These are phyloP conservation scores for Fonsecaea pedrosoi DNA, from an alignment of 2,329 filamentous ascomycete genomes.

Conservation along the genomic window DNA sequence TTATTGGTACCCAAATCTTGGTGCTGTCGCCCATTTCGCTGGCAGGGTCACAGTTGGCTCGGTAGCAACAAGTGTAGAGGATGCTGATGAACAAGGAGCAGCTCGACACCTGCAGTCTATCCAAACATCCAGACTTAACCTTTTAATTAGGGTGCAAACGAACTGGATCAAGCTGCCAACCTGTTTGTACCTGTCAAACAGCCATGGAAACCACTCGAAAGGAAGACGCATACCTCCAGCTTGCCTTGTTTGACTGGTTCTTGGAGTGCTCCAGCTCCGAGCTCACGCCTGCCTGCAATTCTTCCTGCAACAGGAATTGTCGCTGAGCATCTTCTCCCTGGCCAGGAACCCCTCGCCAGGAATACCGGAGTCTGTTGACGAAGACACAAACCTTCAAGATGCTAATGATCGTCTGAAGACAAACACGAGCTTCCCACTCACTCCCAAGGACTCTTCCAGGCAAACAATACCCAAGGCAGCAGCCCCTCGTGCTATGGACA, in stretches of 20 bases:
- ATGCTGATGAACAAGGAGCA: background rate
- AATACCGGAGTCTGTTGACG: background rate
- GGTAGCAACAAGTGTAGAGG: background rate
- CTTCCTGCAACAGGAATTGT: background rate
- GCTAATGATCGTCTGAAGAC: background rate
- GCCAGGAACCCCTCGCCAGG: background rate
- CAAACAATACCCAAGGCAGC: background rate
- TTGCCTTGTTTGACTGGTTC: background rate
- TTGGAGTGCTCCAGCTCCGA: background rate
- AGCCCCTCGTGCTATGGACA: background rate
- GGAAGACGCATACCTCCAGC: background rate
- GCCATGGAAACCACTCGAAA: background rate
- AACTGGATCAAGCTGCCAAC: background rate
- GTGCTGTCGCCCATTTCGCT: slow-evolving; percentile 17
- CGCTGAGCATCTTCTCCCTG: background rate
- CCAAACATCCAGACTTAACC: background rate
- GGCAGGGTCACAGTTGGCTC: background rate
- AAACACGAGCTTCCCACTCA: background rate
- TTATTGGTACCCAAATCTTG: slow-evolving; percentile 32
- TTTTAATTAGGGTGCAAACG: background rate
- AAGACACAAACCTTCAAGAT: background rate
- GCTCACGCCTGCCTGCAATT: background rate
- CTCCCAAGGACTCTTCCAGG: background rate
- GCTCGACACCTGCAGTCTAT: background rate
- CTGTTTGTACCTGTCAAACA: background rate